Conservation (phyloP, 2,329 filamentous ascomycete genomes). For the Sphaerulina populicola region DNA sequence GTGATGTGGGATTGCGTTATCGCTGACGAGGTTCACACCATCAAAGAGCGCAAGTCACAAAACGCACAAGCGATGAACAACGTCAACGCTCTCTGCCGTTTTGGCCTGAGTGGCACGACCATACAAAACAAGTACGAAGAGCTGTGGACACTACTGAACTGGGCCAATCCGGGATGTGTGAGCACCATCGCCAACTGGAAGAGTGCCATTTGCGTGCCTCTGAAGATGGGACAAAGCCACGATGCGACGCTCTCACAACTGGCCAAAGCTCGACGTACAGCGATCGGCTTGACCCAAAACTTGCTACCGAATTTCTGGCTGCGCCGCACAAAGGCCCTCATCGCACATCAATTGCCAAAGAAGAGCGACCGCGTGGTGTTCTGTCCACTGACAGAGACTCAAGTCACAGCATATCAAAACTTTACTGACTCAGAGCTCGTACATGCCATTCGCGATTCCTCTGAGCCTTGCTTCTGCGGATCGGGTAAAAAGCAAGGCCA, state of each 20-base stretch:
- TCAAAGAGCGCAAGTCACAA: conserved; percentile 72
- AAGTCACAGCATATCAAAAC: conserved; percentile 73
- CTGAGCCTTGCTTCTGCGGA: conserved; percentile 60
- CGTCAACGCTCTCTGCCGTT: conserved; percentile 82
- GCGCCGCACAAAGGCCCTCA: conserved; percentile 83
- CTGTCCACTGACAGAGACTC: conserved; percentile 75
- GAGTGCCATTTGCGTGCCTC: conserved; percentile 63
- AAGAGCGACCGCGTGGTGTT: conserved; percentile 94
- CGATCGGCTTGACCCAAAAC: conserved; percentile 75
- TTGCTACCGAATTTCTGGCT: conserved; percentile 84
- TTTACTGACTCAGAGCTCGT: conserved; percentile 68
- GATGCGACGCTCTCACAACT: conserved; percentile 79
- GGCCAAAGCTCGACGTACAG: conserved; percentile 69
- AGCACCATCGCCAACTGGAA: conserved; percentile 68
- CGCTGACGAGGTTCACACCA: conserved; percentile 83
- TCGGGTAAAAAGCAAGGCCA: conserved; percentile 66
- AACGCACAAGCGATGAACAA: conserved; percentile 81
- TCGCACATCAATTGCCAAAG: conserved; percentile 84
- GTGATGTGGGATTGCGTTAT: conserved; percentile 90
- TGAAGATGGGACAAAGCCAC: conserved; percentile 84
- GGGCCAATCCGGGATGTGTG: conserved; percentile 77
- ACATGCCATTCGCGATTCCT: conserved; percentile 57
- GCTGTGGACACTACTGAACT: conserved; percentile 90
- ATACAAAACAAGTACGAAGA: conserved; percentile 99
- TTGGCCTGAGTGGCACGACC: conserved; percentile 88